These are phyloP conservation scores for Quercus dentata DNA, from an alignment of 306 rosid genomes.

Conservation along the genomic window DNA sequence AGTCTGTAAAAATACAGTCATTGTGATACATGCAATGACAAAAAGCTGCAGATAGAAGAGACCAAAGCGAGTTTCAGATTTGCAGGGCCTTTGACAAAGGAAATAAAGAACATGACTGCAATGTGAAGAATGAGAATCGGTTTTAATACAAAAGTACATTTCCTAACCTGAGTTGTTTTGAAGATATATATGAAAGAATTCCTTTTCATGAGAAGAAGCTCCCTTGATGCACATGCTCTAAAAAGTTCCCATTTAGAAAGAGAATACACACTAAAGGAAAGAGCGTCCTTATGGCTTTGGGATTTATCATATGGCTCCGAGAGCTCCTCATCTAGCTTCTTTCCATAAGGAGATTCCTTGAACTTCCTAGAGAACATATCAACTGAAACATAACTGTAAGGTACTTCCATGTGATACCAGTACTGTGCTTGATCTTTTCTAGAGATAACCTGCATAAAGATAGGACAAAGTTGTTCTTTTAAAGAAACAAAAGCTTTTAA, in stretches of 20 bases:
- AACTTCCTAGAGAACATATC: constrained; percentile 29
- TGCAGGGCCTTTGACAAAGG: neutral
- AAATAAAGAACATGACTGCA: neutral
- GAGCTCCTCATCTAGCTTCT: constrained; percentile 31
- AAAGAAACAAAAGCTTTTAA: neutral
- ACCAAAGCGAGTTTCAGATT: neutral
- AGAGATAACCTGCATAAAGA: neutral
- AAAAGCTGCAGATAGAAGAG: neutral
- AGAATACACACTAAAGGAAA: constrained; percentile 22
- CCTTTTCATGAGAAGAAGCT: constrained; percentile 42
- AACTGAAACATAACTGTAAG: constrained; percentile 21
- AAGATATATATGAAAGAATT: constrained; percentile 9
- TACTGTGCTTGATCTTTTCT: constrained; percentile 45
- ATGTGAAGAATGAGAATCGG: neutral
- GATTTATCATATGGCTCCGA: constrained; percentile 20
- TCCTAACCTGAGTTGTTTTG: constrained; percentile 33
- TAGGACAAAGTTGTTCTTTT: neutral
- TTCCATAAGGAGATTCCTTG: constrained; percentile 27
- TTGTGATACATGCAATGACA: no score
- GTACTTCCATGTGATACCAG: constrained; percentile 24
- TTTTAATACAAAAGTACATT: neutral
- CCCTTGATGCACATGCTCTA: constrained; percentile 38
- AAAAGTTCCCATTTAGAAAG: constrained; percentile 45
- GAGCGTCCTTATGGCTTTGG: constrained; percentile 18
- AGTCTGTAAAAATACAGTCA: no score